These are phyloP conservation scores for Lathyrus oleraceus DNA, from an alignment of 306 rosid species.

Conservation along the genomic window DNA sequence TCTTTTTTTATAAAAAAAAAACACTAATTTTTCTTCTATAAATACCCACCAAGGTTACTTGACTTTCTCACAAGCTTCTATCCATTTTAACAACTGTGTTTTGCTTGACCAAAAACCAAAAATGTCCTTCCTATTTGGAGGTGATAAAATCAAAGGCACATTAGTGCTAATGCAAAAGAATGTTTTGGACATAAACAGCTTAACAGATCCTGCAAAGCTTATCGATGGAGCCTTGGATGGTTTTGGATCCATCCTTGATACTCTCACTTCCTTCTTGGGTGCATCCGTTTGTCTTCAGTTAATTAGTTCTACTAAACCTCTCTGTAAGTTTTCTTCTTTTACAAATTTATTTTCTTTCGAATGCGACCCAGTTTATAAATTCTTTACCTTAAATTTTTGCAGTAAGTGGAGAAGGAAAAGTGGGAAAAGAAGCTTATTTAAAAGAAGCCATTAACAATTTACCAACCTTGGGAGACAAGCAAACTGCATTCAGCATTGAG, in stretches of 20 bases:
- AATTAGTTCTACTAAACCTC: slow-evolving; percentile 30
- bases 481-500: slow-evolving; percentile 41
- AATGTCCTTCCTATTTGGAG: slow-evolving; percentile 8
- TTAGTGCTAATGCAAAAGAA: slow-evolving; percentile 38
- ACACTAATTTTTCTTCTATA: not conserved
- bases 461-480: slow-evolving; percentile 46
- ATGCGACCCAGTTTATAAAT: no score
- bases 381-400: not conserved
- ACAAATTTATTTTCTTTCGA: not conserved
- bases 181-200: slow-evolving; percentile 30
- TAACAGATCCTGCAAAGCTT: not conserved
- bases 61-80: slow-evolving; percentile 14
- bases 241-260: not conserved
- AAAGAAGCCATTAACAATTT: slow-evolving; percentile 44
- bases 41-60: not conserved
- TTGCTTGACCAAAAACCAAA: not conserved
- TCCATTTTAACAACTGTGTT: not conserved
- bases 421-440: slow-evolving; percentile 49
- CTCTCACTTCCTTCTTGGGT: slow-evolving; percentile 1
- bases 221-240: not conserved
- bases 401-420: slow-evolving; percentile 51
- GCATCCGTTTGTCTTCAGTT: slow-evolving; percentile 14
- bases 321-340: slow-evolving; percentile 28
- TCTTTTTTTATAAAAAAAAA: not conserved
- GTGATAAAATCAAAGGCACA: slow-evolving; percentile 25